Percentiles rank a stretch among this genome's conserved stretches.
These are phyloP conservation scores for Lactifluus subvellereus DNA, from an alignment of 768 basidiomycete species.

Conservation along the genomic window DNA sequence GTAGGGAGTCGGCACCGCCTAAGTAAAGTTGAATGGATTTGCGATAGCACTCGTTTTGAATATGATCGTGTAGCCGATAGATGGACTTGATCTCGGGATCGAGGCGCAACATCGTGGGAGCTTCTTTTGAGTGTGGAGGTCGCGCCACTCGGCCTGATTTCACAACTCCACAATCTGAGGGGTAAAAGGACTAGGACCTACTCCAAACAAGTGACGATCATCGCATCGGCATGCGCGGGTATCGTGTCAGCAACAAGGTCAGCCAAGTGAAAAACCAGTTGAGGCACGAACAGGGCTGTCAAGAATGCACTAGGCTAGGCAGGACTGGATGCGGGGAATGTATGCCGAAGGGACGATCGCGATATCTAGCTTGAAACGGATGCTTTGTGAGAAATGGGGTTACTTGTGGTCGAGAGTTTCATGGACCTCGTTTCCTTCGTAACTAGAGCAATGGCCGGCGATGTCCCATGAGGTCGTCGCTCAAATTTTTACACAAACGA, in stretches of 20 bases:
- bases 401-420: background rate
- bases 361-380: constrained; percentile 13
- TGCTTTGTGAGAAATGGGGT: constrained; percentile 7
- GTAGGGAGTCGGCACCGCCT: constrained; percentile 3
- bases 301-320: background rate
- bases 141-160: background rate
- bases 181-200: background rate
- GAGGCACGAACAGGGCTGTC: constrained; percentile 7
- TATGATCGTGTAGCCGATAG: constrained; percentile 13
- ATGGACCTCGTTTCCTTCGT: constrained; percentile 14
- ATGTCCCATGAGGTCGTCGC: constrained; percentile 7
- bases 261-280: background rate
- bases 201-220: constrained; percentile 1
- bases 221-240: constrained; percentile 15
- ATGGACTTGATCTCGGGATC: constrained; percentile 10
- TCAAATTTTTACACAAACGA: constrained; percentile 17
- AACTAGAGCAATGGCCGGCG: constrained; percentile 16
- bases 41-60: constrained; percentile 10
- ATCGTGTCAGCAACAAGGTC: constrained; percentile 13
- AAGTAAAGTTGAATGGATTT: constrained; percentile 5
- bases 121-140: background rate
- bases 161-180: background rate
- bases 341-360: constrained; percentile 14
- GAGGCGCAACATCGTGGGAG: constrained; percentile 10
- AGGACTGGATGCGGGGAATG: constrained; percentile 8